Percentiles rank a stretch among this genome's conserved stretches.
These are phyloP conservation scores for Pleurotus cornucopiae DNA, from an alignment of 768 basidiomycete genomes.

Conservation along the genomic window DNA sequence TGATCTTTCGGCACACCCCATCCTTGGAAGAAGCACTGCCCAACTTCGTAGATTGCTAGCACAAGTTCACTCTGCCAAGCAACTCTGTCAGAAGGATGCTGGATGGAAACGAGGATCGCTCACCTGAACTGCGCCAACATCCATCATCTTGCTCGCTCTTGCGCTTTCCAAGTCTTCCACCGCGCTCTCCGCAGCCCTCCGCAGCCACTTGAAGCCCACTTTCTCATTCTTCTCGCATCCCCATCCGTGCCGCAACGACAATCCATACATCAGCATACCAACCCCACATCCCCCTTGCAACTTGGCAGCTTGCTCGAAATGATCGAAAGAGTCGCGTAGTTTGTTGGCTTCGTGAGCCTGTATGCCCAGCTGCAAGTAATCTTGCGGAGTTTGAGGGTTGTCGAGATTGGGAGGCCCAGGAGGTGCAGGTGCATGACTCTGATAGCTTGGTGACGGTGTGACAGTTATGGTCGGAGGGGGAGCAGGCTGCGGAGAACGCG, in stretches of 20 bases:
- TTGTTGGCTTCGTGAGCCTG: conserved; percentile 72
- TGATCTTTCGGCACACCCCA: conserved; percentile 88
- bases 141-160: conserved; percentile 41
- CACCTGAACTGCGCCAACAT: conserved; percentile 53
- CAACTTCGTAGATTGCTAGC: conserved; percentile 88
- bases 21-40: conserved; percentile 88
- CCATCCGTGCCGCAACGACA: conserved; percentile 86
- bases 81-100: no score
- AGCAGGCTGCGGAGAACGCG: neutral
- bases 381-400: conserved; percentile 43
- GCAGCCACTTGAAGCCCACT: conserved; percentile 77
- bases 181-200: conserved; percentile 76
- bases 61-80: conserved; percentile 66
- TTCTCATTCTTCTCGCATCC: conserved; percentile 78
- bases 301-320: conserved; percentile 75
- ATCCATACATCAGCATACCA: conserved; percentile 92
- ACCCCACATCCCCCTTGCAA: conserved; percentile 76
- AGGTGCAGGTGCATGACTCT: conserved; percentile 4
- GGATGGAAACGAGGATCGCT: neutral
- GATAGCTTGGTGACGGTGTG: conserved; percentile 12
- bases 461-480: conserved; percentile 12
- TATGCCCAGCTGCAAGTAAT: conserved; percentile 75
- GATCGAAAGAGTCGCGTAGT: conserved; percentile 61
- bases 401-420: conserved; percentile 7
- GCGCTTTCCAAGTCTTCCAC: conserved; percentile 71